Base-by-base conservation (phyloP, 2,329 filamentous ascomycete species). In the Teratosphaeriaceae sp. region DNA sequence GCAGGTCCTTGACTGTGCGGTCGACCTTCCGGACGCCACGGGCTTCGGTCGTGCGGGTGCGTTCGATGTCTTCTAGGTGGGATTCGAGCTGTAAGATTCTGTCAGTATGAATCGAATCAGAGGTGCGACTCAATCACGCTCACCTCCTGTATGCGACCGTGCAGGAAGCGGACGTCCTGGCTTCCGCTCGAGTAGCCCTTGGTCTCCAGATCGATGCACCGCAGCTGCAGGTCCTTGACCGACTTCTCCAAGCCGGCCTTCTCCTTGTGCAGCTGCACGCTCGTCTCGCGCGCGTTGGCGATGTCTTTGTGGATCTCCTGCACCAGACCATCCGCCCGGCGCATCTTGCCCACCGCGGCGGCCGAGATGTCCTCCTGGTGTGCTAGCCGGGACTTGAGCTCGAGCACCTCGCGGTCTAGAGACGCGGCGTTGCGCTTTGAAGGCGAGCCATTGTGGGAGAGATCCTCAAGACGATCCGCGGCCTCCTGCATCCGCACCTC, bases 261-360 rank as follows among this genome's bases (percentile, higher is more conserved):
- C 53, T 95, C 87, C 62, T 89, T 89, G 64, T 92, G 87, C 43
- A 97, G 73, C 53, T 85, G 79, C 4, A 84, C 80, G 55, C 82
- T 88, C 24, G 78, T 77, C 60, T 97, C 92, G 8, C 90, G 80
- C 68, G 96, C 90, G 6, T 78, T 79, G 15, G 82, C 80, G 48
- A 96, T 87, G 58, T 98, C 92, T 64, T 92, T 94, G 60, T 97
- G 90, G 50, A 94, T 82, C 65, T 98, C 92, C 7, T 83, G 79
- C 1, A 82, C 83, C 23, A 97, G 71, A 3, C 88, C 85, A 60
- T 98, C 90, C 2, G 92, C 87, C 19, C 90, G 82, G 43, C 90
- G 80, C 92, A 98, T 98, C 73, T 97, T 97, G 58, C 92, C 90
- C 30, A 97, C 84, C 0, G 90, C 90, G 3, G 92, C 90, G 1